Percentiles rank a stretch among this genome's conserved stretches.
These are phyloP conservation scores for Neocatenulostroma microsporum DNA, from an alignment of 2,329 filamentous ascomycete genomes.

Conservation along the genomic window DNA sequence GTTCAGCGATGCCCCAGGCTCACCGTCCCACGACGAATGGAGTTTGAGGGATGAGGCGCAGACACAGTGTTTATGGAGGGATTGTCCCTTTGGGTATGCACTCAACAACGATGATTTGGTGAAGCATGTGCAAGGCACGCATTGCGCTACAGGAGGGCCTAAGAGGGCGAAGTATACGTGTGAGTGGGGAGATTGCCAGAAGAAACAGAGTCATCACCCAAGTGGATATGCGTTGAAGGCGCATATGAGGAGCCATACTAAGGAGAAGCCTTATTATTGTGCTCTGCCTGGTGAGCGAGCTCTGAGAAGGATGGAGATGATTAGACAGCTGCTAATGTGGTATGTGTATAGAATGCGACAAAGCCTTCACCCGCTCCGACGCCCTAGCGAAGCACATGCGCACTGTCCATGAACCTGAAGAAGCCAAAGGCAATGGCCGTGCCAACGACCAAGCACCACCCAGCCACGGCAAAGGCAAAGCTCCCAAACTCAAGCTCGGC, in stretches of 20 bases:
- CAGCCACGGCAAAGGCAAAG: conserved; percentile 33
- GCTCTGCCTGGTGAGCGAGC: conserved; percentile 67
- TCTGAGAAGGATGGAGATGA: background rate
- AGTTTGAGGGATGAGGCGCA: conserved; percentile 34
- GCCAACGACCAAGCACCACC: no score
- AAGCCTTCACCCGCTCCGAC: conserved; percentile 91
- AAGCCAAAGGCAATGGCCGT: no score
- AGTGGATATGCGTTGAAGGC: conserved; percentile 94
- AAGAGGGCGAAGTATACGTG: conserved; percentile 97
- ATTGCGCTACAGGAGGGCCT: conserved; percentile 63
- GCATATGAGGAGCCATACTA: conserved; percentile 94
- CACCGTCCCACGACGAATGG: conserved; percentile 39
- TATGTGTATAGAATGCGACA: conserved; percentile 72
- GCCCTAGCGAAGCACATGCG: conserved; percentile 97
- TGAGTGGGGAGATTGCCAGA: conserved; percentile 83
- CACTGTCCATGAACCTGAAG: conserved; percentile 95
- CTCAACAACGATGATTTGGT: conserved; percentile 47
- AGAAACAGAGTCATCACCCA: conserved; percentile 86
- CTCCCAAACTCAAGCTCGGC: conserved; percentile 35
- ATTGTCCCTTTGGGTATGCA: conserved; percentile 41
- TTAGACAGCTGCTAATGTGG: conserved; percentile 9
- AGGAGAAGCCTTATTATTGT: conserved; percentile 98
- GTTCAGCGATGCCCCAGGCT: conserved; percentile 63
- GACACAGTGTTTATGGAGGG: conserved; percentile 45
- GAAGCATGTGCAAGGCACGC: conserved; percentile 65